Conservation (phyloP, 345 rosid species). For the Populus tremula region DNA sequence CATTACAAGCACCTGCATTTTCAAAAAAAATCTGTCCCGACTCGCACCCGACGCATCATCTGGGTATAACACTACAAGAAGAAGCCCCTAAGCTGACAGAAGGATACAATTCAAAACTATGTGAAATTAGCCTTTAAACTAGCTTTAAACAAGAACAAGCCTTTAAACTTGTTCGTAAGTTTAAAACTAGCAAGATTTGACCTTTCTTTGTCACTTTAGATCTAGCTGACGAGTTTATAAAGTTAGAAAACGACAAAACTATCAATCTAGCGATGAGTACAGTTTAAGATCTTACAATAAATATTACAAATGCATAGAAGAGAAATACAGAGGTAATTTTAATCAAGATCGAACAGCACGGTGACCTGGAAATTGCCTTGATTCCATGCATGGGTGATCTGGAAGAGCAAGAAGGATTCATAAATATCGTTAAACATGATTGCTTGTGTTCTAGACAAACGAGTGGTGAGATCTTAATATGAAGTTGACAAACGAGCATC, state of each 20-base stretch:
- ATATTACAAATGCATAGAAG: too few species aligned
- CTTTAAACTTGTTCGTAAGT: not conserved
- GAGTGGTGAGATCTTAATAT: slow-evolving; percentile 27
- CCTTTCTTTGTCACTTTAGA: not conserved
- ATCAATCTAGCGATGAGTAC: not conserved
- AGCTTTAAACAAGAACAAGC: too few species aligned
- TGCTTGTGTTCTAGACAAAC: not conserved
- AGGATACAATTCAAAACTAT: too few species aligned
- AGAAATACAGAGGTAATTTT: too few species aligned
- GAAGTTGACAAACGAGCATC: slow-evolving; percentile 33
- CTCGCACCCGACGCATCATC: too few species aligned
- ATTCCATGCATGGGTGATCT: not conserved
- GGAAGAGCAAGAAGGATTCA: not conserved
- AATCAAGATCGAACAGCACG: not conserved
- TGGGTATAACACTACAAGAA: too few species aligned
- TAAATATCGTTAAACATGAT: not conserved
- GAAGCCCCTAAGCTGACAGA: too few species aligned
- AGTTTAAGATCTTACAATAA: not conserved
- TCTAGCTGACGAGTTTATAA: not conserved
- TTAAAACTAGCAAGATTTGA: not conserved
- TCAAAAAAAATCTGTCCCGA: too few species aligned
- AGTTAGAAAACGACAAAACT: not conserved
- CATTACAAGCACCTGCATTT: too few species aligned
- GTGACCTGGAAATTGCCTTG: not conserved
- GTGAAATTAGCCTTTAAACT: too few species aligned